A percentile compares a stretch with the other conserved stretches of the same genome.
These are phyloP conservation scores for Drechslera avenae DNA, from an alignment of 2,329 filamentous ascomycete species.

Conservation along the genomic window DNA sequence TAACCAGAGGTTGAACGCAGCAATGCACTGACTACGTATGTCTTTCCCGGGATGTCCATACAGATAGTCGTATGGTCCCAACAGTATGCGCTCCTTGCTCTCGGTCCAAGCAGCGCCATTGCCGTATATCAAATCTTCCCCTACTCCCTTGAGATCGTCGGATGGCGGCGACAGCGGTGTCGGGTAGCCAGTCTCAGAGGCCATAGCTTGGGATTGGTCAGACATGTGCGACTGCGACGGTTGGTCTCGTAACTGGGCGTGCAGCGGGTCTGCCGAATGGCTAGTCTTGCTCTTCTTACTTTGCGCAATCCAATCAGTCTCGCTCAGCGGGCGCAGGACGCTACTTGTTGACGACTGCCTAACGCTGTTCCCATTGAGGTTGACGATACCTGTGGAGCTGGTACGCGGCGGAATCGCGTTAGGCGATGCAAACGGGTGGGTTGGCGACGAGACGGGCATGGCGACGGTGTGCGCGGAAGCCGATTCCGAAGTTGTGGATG, in stretches of 20 bases:
- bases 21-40: constrained; percentile 78
- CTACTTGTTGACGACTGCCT: constrained; percentile 29
- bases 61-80: constrained; percentile 82
- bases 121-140: constrained; percentile 51
- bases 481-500: constrained; percentile 2
- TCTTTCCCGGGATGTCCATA: constrained; percentile 81
- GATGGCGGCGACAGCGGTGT: constrained; percentile 38
- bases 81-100: constrained; percentile 77
- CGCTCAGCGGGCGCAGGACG: constrained; percentile 46
- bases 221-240: constrained; percentile 10
- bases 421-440: constrained; percentile 44
- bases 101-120: constrained; percentile 64
- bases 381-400: constrained; percentile 43
- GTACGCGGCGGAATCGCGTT: constrained; percentile 50
- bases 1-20: constrained; percentile 80
- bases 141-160: constrained; percentile 34
- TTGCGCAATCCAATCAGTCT: constrained; percentile 48
- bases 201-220: neutral
- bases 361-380: constrained; percentile 35
- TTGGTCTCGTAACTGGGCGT: constrained; percentile 9
- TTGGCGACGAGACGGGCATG: constrained; percentile 25
- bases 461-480: constrained; percentile 7
- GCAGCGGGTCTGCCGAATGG: constrained; percentile 27
- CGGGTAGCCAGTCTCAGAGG: constrained; percentile 31
- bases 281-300: constrained; percentile 47